Evolutionary conservation across 306 rosid genomes (phyloP), one percentile per base, ranked within the genome.

Genomic region (Cucumis cinereus): DNA sequence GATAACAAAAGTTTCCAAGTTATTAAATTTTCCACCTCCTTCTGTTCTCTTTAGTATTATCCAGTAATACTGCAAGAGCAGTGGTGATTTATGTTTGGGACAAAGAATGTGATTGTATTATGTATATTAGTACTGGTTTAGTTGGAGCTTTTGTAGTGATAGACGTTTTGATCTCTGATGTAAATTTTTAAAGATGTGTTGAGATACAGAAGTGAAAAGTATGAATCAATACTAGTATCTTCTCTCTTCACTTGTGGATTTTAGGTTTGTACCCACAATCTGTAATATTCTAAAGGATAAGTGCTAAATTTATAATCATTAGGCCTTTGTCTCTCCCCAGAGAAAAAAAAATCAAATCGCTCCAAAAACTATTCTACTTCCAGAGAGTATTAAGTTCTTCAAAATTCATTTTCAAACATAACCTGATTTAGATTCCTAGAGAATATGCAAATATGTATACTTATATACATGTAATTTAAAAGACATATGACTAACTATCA

Each of bases 101-200:
- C 59, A 47, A 43, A 41, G 14, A 15, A 7, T 30, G 17, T 11
- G 24, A 70, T 1, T 47, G 59, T 71, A 49, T 49, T 71, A 24
- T 71, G 75, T 71, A 71, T 8, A 69, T 69, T 69, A 71, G 38
- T 22, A 26, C 41, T 47, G 59, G 75, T 49, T 5, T 70, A 70
- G 58, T 7, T 70, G 75, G 75, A 11, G 14, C 24, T 81, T 30
- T 63, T 72, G 77, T 73, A 73, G 33, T 19, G 30, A 52, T 54
- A 54, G 77, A 54, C 8, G 30, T 53, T 73, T 10, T 73, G 33
- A 22, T 43, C 36, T 70, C 12, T 70, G 76, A 53, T 54, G 50
- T 73, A 73, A 73, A 52, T 9, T 30, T 30, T 73, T 26, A 14
- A 71, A 43, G 30, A 40, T 33, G 5, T 41, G 11, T 45, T 41